Conservation (phyloP, 768 basidiomycete species). For the Tephrocybe sp. region DNA sequence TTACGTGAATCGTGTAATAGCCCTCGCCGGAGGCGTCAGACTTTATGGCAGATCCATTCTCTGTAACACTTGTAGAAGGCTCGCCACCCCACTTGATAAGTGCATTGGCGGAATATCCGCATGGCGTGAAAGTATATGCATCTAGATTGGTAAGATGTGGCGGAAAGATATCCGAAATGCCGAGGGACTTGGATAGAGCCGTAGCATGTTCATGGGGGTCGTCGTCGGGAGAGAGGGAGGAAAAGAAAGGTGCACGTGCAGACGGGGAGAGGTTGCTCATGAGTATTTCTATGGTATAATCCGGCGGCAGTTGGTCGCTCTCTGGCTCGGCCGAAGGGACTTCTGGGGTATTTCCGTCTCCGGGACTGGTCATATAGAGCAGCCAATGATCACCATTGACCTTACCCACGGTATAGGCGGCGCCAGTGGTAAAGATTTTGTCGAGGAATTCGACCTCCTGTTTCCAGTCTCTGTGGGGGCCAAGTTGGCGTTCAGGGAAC, state of each 20-base stretch:
- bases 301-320: constrained; percentile 39
- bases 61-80: not conserved
- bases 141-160: constrained; percentile 78
- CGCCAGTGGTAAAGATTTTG: constrained; percentile 80
- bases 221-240: constrained; percentile 30
- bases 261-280: constrained; percentile 86
- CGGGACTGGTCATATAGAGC: constrained; percentile 82
- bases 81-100: constrained; percentile 64
- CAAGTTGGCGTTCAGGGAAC: constrained; percentile 94
- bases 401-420: constrained; percentile 95
- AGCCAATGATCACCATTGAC: constrained; percentile 99
- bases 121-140: constrained; percentile 91
- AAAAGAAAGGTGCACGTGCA: constrained; percentile 79
- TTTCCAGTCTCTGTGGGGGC: constrained; percentile 92
- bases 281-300: constrained; percentile 96
- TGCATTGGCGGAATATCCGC: constrained; percentile 95
- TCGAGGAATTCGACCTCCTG: constrained; percentile 92
- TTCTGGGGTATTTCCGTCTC: constrained; percentile 16
- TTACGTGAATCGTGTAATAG: constrained; percentile 98
- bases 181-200: constrained; percentile 64
- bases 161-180: constrained; percentile 83
- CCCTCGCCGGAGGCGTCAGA: constrained; percentile 58
- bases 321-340: constrained; percentile 8
- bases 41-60: not conserved
- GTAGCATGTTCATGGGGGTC: constrained; percentile 45